These are phyloP conservation scores for Aquilaria sinensis DNA, from an alignment of 345 rosid species.

Conservation along the genomic window DNA sequence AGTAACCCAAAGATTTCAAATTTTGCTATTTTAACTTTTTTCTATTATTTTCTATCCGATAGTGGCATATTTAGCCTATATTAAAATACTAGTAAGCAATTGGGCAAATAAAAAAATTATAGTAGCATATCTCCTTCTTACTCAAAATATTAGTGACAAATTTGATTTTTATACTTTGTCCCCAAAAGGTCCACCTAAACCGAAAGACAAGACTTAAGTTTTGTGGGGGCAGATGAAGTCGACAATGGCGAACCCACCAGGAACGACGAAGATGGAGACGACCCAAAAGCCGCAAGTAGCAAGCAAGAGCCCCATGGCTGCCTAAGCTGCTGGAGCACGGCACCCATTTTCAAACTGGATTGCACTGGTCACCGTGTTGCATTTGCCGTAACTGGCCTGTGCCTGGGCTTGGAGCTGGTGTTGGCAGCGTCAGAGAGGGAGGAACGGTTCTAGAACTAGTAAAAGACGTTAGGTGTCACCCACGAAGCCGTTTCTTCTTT, in stretches of 20 bases:
- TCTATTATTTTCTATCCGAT: too few species aligned
- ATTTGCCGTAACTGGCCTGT: slow-evolving; percentile 9
- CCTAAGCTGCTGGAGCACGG: slow-evolving; percentile 1
- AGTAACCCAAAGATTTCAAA: too few species aligned
- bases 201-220: too few species aligned
- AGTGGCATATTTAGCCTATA: too few species aligned
- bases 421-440: slow-evolving; percentile 96
- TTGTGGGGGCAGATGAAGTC: slow-evolving; percentile 29
- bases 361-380: slow-evolving; percentile 20
- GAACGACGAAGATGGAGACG: slow-evolving; percentile 30
- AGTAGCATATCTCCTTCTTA: too few species aligned
- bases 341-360: slow-evolving; percentile 29
- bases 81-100: too few species aligned
- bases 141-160: too few species aligned
- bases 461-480: slow-evolving; percentile 97
- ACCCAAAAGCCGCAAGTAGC: slow-evolving; percentile 21
- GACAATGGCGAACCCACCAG: slow-evolving; percentile 27
- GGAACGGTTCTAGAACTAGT: slow-evolving; percentile 97
- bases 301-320: slow-evolving; percentile 28
- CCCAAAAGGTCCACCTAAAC: too few species aligned
- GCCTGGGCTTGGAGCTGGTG: slow-evolving; percentile 76
- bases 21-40: too few species aligned
- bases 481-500: slow-evolving; percentile 89
- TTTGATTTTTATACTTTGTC: too few species aligned
- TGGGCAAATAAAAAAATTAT: too few species aligned